phyloP scores from a whole-genome alignment of 768 basidiomycete genomes.

The Suillus subaureus region DNA sequence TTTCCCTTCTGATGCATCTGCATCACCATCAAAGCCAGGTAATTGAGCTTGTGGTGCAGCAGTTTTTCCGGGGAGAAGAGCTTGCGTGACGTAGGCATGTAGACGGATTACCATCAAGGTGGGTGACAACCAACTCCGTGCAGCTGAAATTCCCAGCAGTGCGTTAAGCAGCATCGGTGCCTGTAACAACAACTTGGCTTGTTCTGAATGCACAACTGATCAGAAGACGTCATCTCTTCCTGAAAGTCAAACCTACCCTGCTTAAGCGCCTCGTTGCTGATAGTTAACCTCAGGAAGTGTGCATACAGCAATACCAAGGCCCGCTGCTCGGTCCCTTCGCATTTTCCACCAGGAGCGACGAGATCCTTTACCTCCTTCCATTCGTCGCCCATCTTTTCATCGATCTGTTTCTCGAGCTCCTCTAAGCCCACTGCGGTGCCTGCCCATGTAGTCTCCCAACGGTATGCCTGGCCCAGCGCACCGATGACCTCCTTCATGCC shows the following conservation, averaged over 20 bases:
- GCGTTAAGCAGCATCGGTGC: conserved; percentile 76
- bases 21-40: conserved; percentile 61
- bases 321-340: conserved; percentile 45
- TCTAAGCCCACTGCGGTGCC: conserved; percentile 43
- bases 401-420: conserved; percentile 54
- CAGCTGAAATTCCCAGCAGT: conserved; percentile 76
- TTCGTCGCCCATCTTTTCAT: conserved; percentile 47
- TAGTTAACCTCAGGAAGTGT: conserved; percentile 73
- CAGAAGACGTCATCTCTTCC: background rate
- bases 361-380: conserved; percentile 56
- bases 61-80: conserved; percentile 59
- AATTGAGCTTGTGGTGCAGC: conserved; percentile 67
- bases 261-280: conserved; percentile 53
- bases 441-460: conserved; percentile 50
- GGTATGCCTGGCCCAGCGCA: conserved; percentile 66
- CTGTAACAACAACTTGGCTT: conserved; percentile 68
- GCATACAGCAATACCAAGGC: conserved; percentile 82
- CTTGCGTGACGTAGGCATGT: conserved; percentile 84
- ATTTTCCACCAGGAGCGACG: conserved; percentile 32
- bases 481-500: conserved; percentile 71
- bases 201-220: conserved; percentile 51
- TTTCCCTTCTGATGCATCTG: conserved; percentile 36
- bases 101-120: conserved; percentile 80
- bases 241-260: conserved; percentile 52
- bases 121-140: conserved; percentile 88